Evolutionary conservation across 2,329 filamentous ascomycete genomes (phyloP).

Genomic region (Penicillium sp.): DNA sequence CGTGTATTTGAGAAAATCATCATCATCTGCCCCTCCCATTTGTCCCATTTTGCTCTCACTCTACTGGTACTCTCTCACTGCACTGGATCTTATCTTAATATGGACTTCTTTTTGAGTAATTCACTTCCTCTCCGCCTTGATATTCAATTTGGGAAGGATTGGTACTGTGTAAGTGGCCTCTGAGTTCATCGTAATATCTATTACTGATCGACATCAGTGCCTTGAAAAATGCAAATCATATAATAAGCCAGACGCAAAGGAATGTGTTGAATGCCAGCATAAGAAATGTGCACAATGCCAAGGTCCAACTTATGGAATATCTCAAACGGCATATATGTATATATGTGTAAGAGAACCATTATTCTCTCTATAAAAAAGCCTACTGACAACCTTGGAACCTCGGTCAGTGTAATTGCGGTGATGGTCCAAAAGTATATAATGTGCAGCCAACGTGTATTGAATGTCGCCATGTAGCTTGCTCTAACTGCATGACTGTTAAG

Average conservation of each 20-base stretch:
- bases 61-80: background rate
- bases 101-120: background rate
- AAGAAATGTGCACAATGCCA: background rate
- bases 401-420: background rate
- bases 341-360: background rate
- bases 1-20: background rate
- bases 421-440: background rate
- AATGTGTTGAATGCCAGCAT: background rate
- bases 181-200: background rate
- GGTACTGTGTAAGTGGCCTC: background rate
- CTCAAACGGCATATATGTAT: background rate
- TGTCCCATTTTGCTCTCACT: background rate
- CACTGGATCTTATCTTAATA: background rate
- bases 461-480: background rate
- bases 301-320: background rate
- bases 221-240: background rate
- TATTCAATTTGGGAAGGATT: background rate
- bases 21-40: background rate
- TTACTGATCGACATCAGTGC: background rate
- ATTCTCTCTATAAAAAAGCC: too few species aligned
- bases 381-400: background rate
- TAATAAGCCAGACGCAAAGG: background rate
- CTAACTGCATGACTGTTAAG: background rate
- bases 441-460: background rate
- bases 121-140: background rate